Percentiles rank a stretch among this genome's conserved stretches.
Conservation (phyloP, 2,329 filamentous ascomycete species). For the Trichophyton rubrum region DNA sequence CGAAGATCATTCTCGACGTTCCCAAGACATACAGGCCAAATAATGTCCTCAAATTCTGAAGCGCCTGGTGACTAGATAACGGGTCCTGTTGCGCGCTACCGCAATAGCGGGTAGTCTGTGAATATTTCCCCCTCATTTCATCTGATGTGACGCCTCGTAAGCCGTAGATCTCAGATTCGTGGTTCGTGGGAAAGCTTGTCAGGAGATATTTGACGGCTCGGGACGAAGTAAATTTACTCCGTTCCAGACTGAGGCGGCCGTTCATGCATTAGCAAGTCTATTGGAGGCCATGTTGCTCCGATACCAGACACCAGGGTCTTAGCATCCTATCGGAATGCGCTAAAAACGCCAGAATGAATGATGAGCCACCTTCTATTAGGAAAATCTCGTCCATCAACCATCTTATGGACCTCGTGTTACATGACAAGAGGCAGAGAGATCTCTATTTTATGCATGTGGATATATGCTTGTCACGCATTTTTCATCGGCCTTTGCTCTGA, state of each 20-base stretch:
- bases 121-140: neutral
- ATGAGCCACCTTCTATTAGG: neutral
- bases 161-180: neutral
- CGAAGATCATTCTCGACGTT: neutral
- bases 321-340: neutral
- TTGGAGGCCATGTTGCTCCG: neutral
- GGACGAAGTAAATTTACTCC: neutral
- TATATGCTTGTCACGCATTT: neutral
- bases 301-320: neutral
- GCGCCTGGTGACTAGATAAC: neutral
- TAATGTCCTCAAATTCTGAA: neutral
- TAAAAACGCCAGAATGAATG: neutral
- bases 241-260: neutral
- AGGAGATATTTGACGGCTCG: neutral
- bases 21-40: neutral
- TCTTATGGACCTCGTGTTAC: neutral
- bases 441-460: neutral
- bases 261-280: neutral
- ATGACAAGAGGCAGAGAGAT: neutral
- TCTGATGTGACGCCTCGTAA: neutral
- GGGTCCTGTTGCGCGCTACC: neutral
- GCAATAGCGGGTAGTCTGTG: neutral
- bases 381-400: neutral
- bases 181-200: neutral
- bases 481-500: neutral